Evolutionary conservation across 208 protist species (phyloP), one percentile per base, ranked within the genome.

Genomic region (Leishmania tarentolae): DNA sequence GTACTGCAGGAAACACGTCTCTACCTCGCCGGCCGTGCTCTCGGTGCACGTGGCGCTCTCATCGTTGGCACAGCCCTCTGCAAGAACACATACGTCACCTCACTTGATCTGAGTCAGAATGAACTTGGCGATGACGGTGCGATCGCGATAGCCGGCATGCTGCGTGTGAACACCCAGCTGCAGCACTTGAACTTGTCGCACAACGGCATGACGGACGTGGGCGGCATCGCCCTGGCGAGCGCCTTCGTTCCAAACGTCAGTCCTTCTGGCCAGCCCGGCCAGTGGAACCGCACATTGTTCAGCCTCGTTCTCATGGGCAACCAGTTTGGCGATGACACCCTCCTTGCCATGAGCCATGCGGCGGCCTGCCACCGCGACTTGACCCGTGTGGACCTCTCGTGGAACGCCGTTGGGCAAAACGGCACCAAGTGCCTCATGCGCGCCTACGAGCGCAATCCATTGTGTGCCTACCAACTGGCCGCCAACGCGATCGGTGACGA

Each of bases 201-300:
- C 53, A 97, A 97, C 65, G 77, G 65, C 79, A 96, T 97, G 61
- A 94, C 89, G 0, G 94, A 97, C 77, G 78, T 95, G 13, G 94
- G 92, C 44, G 94, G 94, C 74, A 96, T 97, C 61, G 94, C 94
- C 17, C 85, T 97, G 28, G 94, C 94, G 4, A 94, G 90, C 79
- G 88, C 92, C 4, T 97, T 97, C 78, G 93, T 96, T 72, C 94
- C 94, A 0, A 95, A 90, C 79, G 94, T 95, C 19, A 94, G 81
- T 61, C 81, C 92, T 8, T 88, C 88, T n/a, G 94, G 94, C 11
- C 91, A 94, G 78, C 91, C 94, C 0, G 94, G 92, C 0, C 91
- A 94, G 87, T 97, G 94, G 92, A 97, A 97, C 71, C 90, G 90
- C 37, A 93, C 90, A 1, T 76, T 97, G 6, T 95, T 93, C 68